Conservation (phyloP, 1,284 basidiomycete genomes). For the Amylostereum chailletii region DNA sequence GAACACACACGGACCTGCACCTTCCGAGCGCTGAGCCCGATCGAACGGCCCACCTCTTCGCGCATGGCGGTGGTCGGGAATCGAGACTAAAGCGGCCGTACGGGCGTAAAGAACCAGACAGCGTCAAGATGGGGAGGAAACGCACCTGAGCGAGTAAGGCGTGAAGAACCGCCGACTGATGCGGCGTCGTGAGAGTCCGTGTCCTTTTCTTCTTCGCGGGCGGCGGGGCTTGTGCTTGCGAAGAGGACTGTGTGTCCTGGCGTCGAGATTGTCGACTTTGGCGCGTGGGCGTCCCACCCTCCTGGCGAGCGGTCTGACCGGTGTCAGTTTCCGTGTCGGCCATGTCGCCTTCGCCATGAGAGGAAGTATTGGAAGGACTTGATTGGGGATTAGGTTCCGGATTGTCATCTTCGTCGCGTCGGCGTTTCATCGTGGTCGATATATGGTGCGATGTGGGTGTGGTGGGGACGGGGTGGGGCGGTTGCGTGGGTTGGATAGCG, state of each 20-base stretch:
- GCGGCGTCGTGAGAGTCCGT: constrained; percentile 73
- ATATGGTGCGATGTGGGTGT: background rate
- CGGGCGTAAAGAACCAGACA: background rate
- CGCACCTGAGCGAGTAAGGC: constrained; percentile 70
- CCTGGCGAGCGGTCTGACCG: constrained; percentile 26
- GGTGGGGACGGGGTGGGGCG: background rate
- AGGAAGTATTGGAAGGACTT: constrained; percentile 38
- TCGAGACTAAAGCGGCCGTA: constrained; percentile 46
- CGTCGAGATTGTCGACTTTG: constrained; percentile 17
- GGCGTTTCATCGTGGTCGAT: constrained; percentile 7
- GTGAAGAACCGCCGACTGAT: constrained; percentile 75
- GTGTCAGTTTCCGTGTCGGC: constrained; percentile 43
- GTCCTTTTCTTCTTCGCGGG: constrained; percentile 70
- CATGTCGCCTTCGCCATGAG: constrained; percentile 35
- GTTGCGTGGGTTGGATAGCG: background rate
- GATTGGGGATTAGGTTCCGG: constrained; percentile 17
- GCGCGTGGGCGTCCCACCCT: constrained; percentile 11
- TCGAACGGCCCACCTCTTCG: constrained; percentile 75
- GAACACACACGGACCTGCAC: constrained; percentile 57
- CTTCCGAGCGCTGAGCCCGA: constrained; percentile 77
- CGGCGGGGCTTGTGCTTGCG: constrained; percentile 11
- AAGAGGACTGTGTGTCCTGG: background rate
- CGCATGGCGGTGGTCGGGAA: constrained; percentile 80
- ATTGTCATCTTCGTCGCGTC: constrained; percentile 4
- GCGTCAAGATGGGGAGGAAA: constrained; percentile 2